Evolutionary conservation across 2,329 filamentous ascomycete genomes (phyloP).

Genomic region (Diaporthe vaccinii): DNA sequence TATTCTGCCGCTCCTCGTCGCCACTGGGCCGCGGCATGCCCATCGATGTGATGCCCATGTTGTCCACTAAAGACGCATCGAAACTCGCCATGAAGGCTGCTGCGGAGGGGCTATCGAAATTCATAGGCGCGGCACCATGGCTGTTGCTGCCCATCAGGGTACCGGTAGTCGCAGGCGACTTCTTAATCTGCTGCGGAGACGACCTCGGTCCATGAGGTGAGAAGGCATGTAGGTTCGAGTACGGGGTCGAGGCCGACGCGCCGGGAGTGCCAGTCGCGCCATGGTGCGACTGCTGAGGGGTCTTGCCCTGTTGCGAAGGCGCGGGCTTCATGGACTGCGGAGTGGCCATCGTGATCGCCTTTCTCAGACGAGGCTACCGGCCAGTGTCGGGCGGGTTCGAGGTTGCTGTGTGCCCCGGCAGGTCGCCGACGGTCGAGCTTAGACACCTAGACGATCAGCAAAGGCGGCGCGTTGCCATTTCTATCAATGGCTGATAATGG

Average conservation of each 20-base stretch:
- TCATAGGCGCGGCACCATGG: slow-evolving; percentile 51
- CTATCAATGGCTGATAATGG: not conserved
- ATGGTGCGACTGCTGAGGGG: slow-evolving; percentile 60
- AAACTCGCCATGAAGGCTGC: slow-evolving; percentile 70
- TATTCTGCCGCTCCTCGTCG: slow-evolving; percentile 68
- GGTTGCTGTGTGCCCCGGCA: not conserved
- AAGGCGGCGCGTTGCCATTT: not conserved
- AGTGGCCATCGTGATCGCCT: slow-evolving; percentile 57
- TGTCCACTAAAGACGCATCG: slow-evolving; percentile 65
- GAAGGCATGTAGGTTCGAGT: slow-evolving; percentile 67
- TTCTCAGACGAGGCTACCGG: not conserved
- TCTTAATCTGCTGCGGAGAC: slow-evolving; percentile 75
- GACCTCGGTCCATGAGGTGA: slow-evolving; percentile 70
- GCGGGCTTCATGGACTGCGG: slow-evolving; percentile 64
- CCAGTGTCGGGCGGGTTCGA: not conserved
- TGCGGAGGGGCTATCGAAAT: slow-evolving; percentile 75
- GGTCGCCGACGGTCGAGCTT: slow-evolving; percentile 6
- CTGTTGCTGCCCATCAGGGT: slow-evolving; percentile 56
- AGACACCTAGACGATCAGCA: slow-evolving; percentile 1
- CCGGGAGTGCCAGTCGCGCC: slow-evolving; percentile 71
- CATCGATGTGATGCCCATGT: slow-evolving; percentile 61
- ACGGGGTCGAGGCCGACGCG: slow-evolving; percentile 78
- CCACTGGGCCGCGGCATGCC: slow-evolving; percentile 56
- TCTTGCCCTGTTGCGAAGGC: slow-evolving; percentile 65
- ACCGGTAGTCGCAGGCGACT: slow-evolving; percentile 69